Evolutionary conservation across 2,329 filamentous ascomycete species (phyloP), one percentile per base, ranked within the genome.

Genomic region (Coniochaeta ligniaria): DNA sequence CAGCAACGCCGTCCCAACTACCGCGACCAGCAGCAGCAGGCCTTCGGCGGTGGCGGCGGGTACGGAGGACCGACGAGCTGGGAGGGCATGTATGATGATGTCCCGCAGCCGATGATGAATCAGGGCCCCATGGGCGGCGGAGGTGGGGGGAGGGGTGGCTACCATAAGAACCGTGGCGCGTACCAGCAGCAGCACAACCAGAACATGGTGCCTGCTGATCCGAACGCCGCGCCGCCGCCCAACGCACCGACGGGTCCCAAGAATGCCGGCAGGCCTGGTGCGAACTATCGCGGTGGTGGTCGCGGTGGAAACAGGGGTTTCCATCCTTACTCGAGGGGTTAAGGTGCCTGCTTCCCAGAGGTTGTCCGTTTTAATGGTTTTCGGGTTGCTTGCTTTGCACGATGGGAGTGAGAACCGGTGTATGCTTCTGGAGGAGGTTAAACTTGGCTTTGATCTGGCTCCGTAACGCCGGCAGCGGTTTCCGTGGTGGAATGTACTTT

Each of bases 81-180:
- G 92, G 94, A 98, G 73, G 94, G 94, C 69, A 96, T 96, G 92
- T 98, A 97, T 73, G 94, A 98, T 72, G 94, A 97, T 72, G 91
- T 93, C 1, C 93, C 92, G 17, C 91, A 94, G 71, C 91, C 91
- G 6, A 87, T 88, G 67, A 83, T 87, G 66, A 79, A 76, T 67
- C 74, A 74, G 60, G 78, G 47, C 9, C 47, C 20, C 26, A 52
- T 52, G 47, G 43, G 43, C 6, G 47, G 47, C 14, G 47, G 47
- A n/a, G 74, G 79, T 62, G 79, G 81, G 70, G 75, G 74, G 66
- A 74, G 75, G 68, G 74, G 74, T 61, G 76, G 74, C 12, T 75
- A 72, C 61, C 71, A 75, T 58, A 74, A 77, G 59, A 69, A 67
- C 45, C 65, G 71, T n/a, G 64, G 65, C 31, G 60, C 73, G 41